Base-by-base conservation (phyloP, 108 stramenopile genomes). In the Seminavis robusta region DNA sequence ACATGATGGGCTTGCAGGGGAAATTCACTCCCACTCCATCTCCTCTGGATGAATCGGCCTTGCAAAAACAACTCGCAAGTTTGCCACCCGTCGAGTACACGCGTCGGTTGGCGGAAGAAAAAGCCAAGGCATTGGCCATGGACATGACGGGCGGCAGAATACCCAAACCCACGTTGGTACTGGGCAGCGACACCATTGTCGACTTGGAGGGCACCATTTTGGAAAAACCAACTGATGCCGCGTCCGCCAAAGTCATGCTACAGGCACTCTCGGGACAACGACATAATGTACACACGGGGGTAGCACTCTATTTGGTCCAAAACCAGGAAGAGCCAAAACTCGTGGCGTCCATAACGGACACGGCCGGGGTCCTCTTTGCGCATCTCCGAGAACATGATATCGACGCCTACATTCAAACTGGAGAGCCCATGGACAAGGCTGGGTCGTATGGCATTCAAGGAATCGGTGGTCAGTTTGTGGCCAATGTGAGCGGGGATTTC, bases 371-470 rank as follows among this genome's bases (percentile, higher is more conserved):
- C 0, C 63, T 69, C 8, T 98, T 98, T 67, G 61, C 87, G 3
- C 41, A 27, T 0, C 56, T 97, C 4, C 48, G 71, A 9, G 63
- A 80, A 5, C 67, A 65, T 8, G 90, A 92, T 49, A 94, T 98
- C 21, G 55, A 47, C 17, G 77, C 81, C 0, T 96, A 98, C 48
- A 69, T 96, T 28, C 65, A 44, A 8, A 88, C 96, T 0, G 84
- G 84, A 3, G 97, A 98, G 60, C 96, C 96, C 15, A 83, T 95
- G 75, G 97, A 98, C 65, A 98, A 98, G 63, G 90, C 97, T 9
- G 97, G 96, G 3, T 62, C 75, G 6, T 98, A 97, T 70, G 97
- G 97, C 5, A 98, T 98, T 43, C 97, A 98, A 58, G 96, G 95
- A 2, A 69, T 81, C 2, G 94, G 92, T 7, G 94, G 88, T 9